Evolutionary conservation across 1,284 basidiomycete species (phyloP).

Genomic region (Sanguinoderma infundibulare): DNA sequence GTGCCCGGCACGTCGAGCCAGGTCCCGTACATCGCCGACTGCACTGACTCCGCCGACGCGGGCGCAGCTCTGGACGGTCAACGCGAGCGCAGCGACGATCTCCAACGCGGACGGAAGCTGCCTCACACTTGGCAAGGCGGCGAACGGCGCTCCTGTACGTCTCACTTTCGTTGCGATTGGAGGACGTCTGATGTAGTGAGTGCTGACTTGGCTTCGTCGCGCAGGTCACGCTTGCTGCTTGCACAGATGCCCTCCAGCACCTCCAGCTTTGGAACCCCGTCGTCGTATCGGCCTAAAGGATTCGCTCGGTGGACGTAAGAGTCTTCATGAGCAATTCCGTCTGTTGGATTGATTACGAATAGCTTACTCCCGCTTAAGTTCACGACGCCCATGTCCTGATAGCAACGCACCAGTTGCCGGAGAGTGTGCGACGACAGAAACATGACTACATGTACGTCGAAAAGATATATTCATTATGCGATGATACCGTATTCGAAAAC

Average conservation of each 20-base stretch:
- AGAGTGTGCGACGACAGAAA: too few relatives aligned
- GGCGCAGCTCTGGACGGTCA: slow-evolving; percentile 4
- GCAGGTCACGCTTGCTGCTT: background rate
- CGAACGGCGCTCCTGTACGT: slow-evolving; percentile 15
- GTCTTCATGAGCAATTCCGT: too few relatives aligned
- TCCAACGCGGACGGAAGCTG: slow-evolving; percentile 25
- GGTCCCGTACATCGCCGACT: slow-evolving; percentile 15
- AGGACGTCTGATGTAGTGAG: background rate
- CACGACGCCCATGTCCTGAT: too few relatives aligned
- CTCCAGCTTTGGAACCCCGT: slow-evolving; percentile 1
- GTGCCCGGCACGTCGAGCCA: slow-evolving; percentile 11
- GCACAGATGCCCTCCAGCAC: background rate
- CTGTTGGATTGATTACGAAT: too few relatives aligned
- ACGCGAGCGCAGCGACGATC: slow-evolving; percentile 13
- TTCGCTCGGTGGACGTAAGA: too few relatives aligned
- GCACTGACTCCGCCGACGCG: slow-evolving; percentile 4
- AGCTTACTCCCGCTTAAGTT: too few relatives aligned
- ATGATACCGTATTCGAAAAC: too few relatives aligned
- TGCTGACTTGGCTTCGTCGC: background rate
- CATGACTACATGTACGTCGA: too few relatives aligned
- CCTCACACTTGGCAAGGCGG: slow-evolving; percentile 16
- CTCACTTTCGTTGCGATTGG: background rate
- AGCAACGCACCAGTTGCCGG: too few relatives aligned
- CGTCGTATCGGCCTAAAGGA: background rate
- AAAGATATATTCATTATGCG: too few relatives aligned